phyloP scores from a whole-genome alignment of 1,284 basidiomycete genomes.

The Inonotus obliquus region DNA sequence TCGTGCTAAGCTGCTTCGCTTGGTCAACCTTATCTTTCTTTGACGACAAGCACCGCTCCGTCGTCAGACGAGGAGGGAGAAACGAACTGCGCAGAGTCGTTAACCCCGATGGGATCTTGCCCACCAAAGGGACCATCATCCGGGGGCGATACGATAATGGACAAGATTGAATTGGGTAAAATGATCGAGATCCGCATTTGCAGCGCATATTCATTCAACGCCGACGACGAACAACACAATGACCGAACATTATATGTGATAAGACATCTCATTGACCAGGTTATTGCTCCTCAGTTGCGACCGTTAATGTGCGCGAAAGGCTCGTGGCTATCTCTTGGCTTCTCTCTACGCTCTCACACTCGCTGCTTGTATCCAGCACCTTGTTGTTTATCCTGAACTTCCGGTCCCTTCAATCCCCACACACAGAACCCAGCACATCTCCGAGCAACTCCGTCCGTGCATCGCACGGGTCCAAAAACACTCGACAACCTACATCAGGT shows the following conservation, averaged over 20 bases:
- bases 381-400: not conserved
- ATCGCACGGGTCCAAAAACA: not conserved
- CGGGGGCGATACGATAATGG: constrained; percentile 2
- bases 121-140: not conserved
- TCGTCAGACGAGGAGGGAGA: not conserved
- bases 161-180: not conserved
- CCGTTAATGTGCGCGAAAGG: not conserved
- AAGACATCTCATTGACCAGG: too few relatives aligned
- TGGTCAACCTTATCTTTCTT: not conserved
- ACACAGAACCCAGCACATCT: not conserved
- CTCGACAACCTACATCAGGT: not conserved
- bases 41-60: not conserved
- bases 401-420: not conserved
- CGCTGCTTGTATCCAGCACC: not conserved
- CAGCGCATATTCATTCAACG: constrained; percentile 4
- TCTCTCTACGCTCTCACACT: not conserved
- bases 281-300: not conserved
- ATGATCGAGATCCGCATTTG: not conserved
- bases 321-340: not conserved
- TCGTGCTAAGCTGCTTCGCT: not conserved
- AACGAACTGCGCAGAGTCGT: not conserved
- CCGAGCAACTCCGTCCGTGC: not conserved
- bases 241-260: not conserved
- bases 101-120: constrained; percentile 2
- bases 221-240: not conserved